A percentile compares a stretch with the other conserved stretches of the same genome.
These are phyloP conservation scores for Entoloma clypeatum DNA, from an alignment of 1,284 basidiomycete species.

Conservation along the genomic window DNA sequence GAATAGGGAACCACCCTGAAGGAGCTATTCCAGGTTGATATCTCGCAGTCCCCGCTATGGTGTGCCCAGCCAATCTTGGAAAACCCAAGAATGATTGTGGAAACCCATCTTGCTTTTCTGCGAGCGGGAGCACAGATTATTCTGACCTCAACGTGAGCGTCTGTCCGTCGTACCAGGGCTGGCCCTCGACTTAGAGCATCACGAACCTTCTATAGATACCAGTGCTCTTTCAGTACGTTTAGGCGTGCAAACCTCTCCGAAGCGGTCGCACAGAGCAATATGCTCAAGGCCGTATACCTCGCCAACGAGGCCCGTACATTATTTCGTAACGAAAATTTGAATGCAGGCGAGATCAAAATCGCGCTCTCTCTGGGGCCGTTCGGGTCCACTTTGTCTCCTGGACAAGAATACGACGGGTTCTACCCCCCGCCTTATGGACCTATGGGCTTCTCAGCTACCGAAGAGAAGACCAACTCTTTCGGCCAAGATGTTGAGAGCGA, in stretches of 20 bases:
- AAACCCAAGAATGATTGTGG: constrained; percentile 48
- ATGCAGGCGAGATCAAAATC: constrained; percentile 35
- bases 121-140: constrained; percentile 59
- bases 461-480: constrained; percentile 43
- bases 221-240: constrained; percentile 57
- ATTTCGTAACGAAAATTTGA: constrained; percentile 26
- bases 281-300: constrained; percentile 54
- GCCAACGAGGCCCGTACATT: constrained; percentile 44
- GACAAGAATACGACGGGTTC: constrained; percentile 71
- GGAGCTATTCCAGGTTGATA: constrained; percentile 46
- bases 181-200: neutral
- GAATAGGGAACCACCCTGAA: constrained; percentile 65
- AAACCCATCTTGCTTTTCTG: constrained; percentile 58
- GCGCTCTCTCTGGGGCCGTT: constrained; percentile 74
- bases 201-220: constrained; percentile 46
- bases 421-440: constrained; percentile 79
- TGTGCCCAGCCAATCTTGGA: constrained; percentile 41
- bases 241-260: constrained; percentile 46
- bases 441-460: constrained; percentile 30
- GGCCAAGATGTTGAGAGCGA: constrained; percentile 28
- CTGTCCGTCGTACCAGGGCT: neutral
- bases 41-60: constrained; percentile 62
- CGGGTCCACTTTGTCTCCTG: constrained; percentile 62
- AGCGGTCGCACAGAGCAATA: constrained; percentile 42
- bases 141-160: constrained; percentile 56